Percentiles rank a stretch among this genome's conserved stretches.
These are phyloP conservation scores for Grigorovia humatica DNA, from an alignment of 805 yeast species.

Conservation along the genomic window DNA sequence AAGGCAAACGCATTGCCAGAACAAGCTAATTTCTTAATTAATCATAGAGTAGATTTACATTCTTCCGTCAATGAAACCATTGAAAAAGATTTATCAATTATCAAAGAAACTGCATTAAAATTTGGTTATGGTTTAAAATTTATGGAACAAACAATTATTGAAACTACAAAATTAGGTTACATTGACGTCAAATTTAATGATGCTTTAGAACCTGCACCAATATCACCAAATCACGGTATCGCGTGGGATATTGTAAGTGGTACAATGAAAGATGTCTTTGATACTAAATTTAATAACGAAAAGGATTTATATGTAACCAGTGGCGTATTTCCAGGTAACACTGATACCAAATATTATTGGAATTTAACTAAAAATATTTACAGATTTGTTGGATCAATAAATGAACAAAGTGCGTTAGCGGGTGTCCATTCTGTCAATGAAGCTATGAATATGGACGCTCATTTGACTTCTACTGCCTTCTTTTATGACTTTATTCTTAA, in stretches of 20 bases:
- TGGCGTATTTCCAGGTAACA: conserved; percentile 45
- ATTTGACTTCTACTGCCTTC: conserved; percentile 49
- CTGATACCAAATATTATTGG: conserved; percentile 56
- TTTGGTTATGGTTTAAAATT: conserved; percentile 37
- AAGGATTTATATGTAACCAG: conserved; percentile 34
- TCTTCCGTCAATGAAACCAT: conserved; percentile 36
- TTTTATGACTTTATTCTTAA: conserved; percentile 38
- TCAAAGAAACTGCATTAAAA: conserved; percentile 35
- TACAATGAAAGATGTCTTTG: conserved; percentile 43
- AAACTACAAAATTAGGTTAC: conserved; percentile 23
- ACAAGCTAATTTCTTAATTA: conserved; percentile 39
- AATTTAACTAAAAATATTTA: conserved; percentile 42
- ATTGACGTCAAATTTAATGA: conserved; percentile 17
- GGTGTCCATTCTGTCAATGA: conserved; percentile 60
- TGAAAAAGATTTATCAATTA: conserved; percentile 30
- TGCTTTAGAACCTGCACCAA: conserved; percentile 32
- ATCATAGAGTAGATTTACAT: conserved; percentile 57
- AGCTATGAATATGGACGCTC: conserved; percentile 42
- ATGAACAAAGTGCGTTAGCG: conserved; percentile 11
- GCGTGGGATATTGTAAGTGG: conserved; percentile 40
- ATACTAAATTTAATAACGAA: conserved; percentile 32
- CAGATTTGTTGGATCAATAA: conserved; percentile 32
- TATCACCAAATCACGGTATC: conserved; percentile 29
- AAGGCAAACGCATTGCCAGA: conserved; percentile 76
- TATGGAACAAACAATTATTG: conserved; percentile 15